Evolutionary conservation across 2,329 filamentous ascomycete species (phyloP), one percentile per base, ranked within the genome.

Genomic region (Elsinoe arachidis): DNA sequence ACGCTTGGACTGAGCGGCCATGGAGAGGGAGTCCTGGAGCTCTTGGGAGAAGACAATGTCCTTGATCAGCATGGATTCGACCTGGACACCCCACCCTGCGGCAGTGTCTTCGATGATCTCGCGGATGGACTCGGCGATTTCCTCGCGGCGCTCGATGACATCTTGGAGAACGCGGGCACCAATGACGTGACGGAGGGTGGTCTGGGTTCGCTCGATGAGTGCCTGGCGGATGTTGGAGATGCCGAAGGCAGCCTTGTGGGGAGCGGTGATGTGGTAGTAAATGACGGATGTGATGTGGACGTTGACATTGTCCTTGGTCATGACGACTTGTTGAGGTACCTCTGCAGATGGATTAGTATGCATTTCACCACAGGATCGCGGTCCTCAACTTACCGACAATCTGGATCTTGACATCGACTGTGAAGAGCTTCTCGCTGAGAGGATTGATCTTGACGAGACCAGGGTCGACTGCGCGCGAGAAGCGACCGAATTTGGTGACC

Each of bases 281-380:
- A 99, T 96, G 70, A 99, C 93, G 5, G 89, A 95, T 49, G 91
- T 97, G 64, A 99, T 80, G 66, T 91, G 86, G 41, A 99, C 80
- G 46, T 88, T 95, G 62, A 97, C 93, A 68, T 99, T 99, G 79
- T 99, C 93, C 78, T 97, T 97, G 72, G 93, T 99, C 91, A 99
- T 99, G 80, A 93, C 97, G 61, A 92, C 84, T 75, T 99, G 93
- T 74, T 91, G 85, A 15, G 92, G 92, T 21, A 99, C 93, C 78
- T 99, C 87, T 74, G 66, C 41, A 46, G 14, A 41, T 35, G 23
- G 30, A 44, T 59, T 34, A 38, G 53, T 6, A 38, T 33, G 21
- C 9, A 5, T 5, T 15, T n/a, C 33, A 5, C 12, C 14, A 12
- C 14, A 10, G 4, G 7, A 11, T 15, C 14, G 34, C 9, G 44